These are phyloP conservation scores for Hypocreales sp. DNA, from an alignment of 2,329 filamentous ascomycete genomes.

Conservation along the genomic window DNA sequence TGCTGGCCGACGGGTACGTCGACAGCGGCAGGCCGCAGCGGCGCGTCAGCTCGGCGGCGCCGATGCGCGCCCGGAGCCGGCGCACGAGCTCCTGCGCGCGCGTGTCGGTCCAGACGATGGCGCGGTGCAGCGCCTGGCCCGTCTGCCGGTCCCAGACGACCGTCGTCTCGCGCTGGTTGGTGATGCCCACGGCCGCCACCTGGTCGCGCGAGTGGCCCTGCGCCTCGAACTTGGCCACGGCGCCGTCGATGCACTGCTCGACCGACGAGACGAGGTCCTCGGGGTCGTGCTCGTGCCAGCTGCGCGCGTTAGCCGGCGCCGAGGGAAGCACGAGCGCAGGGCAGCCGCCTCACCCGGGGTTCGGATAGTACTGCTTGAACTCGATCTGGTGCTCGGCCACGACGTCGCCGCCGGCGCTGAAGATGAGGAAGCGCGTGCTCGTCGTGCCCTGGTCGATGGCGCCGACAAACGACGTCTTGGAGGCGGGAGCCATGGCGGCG, in stretches of 20 bases:
- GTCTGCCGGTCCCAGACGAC: conserved; percentile 67
- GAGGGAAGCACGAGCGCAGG: too few species aligned
- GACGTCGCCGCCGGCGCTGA: conserved; percentile 53
- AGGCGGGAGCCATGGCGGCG: conserved; percentile 16
- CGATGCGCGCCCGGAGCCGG: conserved; percentile 51
- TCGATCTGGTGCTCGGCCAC: conserved; percentile 62
- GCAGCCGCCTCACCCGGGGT: conserved; percentile 45
- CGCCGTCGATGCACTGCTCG: conserved; percentile 60
- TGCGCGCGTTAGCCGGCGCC: conserved; percentile 19
- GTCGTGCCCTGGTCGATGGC: conserved; percentile 72
- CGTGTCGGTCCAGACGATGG: conserved; percentile 79
- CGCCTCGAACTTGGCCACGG: conserved; percentile 51
- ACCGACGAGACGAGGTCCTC: conserved; percentile 59
- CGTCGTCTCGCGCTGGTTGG: conserved; percentile 72
- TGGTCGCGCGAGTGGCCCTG: conserved; percentile 50
- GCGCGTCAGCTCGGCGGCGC: conserved; percentile 49
- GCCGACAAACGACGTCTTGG: conserved; percentile 41
- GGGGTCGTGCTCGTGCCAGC: conserved; percentile 78
- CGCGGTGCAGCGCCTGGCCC: conserved; percentile 63
- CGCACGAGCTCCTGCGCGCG: conserved; percentile 56
- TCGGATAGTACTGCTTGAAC: conserved; percentile 59
- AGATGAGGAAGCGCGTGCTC: conserved; percentile 64
- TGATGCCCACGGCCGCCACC: conserved; percentile 65
- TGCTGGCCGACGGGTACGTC: conserved; percentile 67
- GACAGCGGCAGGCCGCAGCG: conserved; percentile 66